Evolutionary conservation across 1,139 yeast species (phyloP).

Genomic region (Kodamaea sp.): DNA sequence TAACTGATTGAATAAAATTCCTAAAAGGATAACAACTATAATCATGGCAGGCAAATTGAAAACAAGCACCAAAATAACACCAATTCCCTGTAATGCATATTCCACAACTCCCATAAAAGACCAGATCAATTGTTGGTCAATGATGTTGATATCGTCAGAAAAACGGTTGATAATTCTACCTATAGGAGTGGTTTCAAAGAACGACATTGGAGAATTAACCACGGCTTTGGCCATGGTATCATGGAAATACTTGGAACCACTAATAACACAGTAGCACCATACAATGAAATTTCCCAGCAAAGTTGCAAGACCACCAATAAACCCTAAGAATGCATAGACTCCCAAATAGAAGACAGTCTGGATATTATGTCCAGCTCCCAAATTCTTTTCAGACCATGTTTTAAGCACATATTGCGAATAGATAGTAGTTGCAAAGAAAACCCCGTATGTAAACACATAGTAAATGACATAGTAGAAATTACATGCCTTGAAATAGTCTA

Average conservation of each 20-base stretch:
- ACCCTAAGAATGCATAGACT: constrained; percentile 23
- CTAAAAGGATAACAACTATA: constrained; percentile 23
- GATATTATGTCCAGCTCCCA: constrained; percentile 23
- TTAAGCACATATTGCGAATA: constrained; percentile 25
- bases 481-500: constrained; percentile 29
- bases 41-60: constrained; percentile 37
- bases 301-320: constrained; percentile 23
- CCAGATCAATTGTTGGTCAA: constrained; percentile 39
- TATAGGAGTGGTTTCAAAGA: constrained; percentile 34
- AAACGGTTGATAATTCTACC: constrained; percentile 33
- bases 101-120: constrained; percentile 26
- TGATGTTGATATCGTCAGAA: constrained; percentile 31
- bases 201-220: constrained; percentile 33
- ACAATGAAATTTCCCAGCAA: constrained; percentile 25
- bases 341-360: constrained; percentile 20
- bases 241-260: constrained; percentile 27
- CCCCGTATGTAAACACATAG: constrained; percentile 20
- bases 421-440: constrained; percentile 18
- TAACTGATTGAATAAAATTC: constrained; percentile 30
- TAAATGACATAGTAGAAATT: constrained; percentile 23
- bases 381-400: constrained; percentile 28
- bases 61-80: constrained; percentile 30
- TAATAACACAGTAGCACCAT: constrained; percentile 30
- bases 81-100: constrained; percentile 23
- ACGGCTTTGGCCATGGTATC: constrained; percentile 27